Conservation (phyloP, 805 yeast species). For the Wickerhamomyces hampshirensis region DNA sequence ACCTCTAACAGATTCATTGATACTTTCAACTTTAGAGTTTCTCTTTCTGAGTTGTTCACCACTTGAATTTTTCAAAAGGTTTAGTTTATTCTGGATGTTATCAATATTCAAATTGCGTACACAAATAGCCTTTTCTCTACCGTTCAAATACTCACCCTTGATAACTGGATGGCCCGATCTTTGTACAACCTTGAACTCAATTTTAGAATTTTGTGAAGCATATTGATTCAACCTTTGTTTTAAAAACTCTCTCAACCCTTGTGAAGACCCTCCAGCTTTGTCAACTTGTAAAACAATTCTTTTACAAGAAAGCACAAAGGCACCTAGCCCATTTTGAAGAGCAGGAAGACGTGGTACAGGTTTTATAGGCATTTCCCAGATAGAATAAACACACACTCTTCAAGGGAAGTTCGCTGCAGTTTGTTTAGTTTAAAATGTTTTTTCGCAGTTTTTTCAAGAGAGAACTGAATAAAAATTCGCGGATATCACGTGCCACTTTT, state of each 20-base stretch:
- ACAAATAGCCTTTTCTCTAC: conserved; percentile 57
- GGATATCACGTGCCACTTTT: too few relatives aligned
- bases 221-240: conserved; percentile 45
- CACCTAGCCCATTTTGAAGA: conserved; percentile 73
- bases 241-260: conserved; percentile 72
- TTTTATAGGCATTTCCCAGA: conserved; percentile 48
- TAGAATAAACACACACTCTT: too few relatives aligned
- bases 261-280: conserved; percentile 94
- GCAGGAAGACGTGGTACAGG: conserved; percentile 54
- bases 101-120: conserved; percentile 65
- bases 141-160: conserved; percentile 49
- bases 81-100: conserved; percentile 60
- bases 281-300: conserved; percentile 76
- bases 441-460: too few relatives aligned
- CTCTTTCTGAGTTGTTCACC: conserved; percentile 57
- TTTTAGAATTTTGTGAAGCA: conserved; percentile 57
- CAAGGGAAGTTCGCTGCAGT: too few relatives aligned
- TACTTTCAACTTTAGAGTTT: conserved; percentile 76
- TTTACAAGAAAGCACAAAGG: conserved; percentile 62
- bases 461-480: too few relatives aligned
- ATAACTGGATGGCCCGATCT: conserved; percentile 82
- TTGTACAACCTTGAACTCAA: conserved; percentile 66
- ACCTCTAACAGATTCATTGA: conserved; percentile 86
- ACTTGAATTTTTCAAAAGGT: conserved; percentile 58
- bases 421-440: too few relatives aligned